Base-by-base conservation (phyloP, 2,329 filamentous ascomycete species). In the Fusarium citri region DNA sequence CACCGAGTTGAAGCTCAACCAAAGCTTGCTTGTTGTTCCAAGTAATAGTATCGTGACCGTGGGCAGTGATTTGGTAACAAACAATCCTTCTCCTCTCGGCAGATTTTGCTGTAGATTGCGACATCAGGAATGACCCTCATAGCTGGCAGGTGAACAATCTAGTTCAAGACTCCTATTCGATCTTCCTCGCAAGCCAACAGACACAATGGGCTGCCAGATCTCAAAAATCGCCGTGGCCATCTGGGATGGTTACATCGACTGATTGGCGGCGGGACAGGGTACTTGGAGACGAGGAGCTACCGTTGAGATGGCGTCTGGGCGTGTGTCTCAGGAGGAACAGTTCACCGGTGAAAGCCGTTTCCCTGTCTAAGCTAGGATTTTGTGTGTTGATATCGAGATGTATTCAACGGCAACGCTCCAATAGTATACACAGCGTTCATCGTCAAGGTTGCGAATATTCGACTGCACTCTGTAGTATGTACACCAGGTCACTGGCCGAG, bases 151-250 rank as follows among this genome's bases (percentile, higher is more conserved):
- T 55, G 58, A 61, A 43, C 49, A 51, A 58, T 43, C 60, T 64
- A 31, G 55, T 62, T 69, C 64, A 72, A 63, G 63, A 59, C 60
- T 71, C 60, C 64, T 62, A 54, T 69, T 43, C 65, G 60, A 68
- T 46, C 51, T 61, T 72, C 49, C 59, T 74, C 65, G 56, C 66
- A 66, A 71, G 62, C 59, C 64, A 65, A 49, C 48, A 64, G 69
- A 66, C 71, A 59, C 65, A 67, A 56, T 74, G 73, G 72, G 67
- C 68, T 67, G 73, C 68, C 74, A 75, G 73, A 75, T 76, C 72
- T 76, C 40, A 69, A 64, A 72, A 75, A 71, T 75, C 70, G 73
- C 73, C 70, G 73, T 55, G 65, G 51, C 60, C 68, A 61, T 63
- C 65, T 73, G 59, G 64, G 66, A 72, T 67, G 73, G 73, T 75